A percentile compares a stretch with the other conserved stretches of the same genome.
phyloP scores from a whole-genome alignment of 345 rosid species.

The Noccaea bulbosa region DNA sequence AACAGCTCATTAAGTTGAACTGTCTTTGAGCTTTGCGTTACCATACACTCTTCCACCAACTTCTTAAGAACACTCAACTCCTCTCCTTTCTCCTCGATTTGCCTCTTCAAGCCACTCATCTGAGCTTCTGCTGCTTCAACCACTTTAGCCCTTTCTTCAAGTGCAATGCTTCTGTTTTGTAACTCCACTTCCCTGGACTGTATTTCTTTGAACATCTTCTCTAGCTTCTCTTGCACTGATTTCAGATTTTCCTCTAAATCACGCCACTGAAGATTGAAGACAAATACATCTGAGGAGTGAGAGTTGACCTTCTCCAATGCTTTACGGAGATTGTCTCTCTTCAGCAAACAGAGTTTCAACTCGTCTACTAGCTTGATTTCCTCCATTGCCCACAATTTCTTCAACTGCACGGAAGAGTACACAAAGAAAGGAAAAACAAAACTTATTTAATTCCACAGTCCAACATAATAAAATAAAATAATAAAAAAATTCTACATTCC shows the following conservation, averaged over 20 bases:
- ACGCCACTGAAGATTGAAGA: slow-evolving; percentile 16
- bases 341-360: slow-evolving; percentile 23
- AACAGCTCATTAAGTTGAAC: slow-evolving; percentile 16
- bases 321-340: slow-evolving; percentile 31
- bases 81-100: neutral
- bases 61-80: slow-evolving; percentile 5
- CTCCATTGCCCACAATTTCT: slow-evolving; percentile 21
- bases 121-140: slow-evolving; percentile 23
- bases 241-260: slow-evolving; percentile 19
- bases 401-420: slow-evolving; percentile 30
- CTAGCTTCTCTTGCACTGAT: neutral
- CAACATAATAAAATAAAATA: too few species aligned
- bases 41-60: slow-evolving; percentile 21
- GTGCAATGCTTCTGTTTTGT: neutral
- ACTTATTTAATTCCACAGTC: neutral
- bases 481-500: too few species aligned
- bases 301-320: slow-evolving; percentile 7
- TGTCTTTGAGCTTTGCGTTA: neutral
- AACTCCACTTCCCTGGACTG: slow-evolving; percentile 26
- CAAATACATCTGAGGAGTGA: slow-evolving; percentile 3
- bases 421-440: neutral
- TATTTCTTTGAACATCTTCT: slow-evolving; percentile 4
- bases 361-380: slow-evolving; percentile 14
- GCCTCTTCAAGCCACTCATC: neutral
- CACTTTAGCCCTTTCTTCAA: slow-evolving; percentile 27